Evolutionary conservation across 129 eudicot genomes (phyloP).

Genomic region (Chrysanthemum lavandulifolium): DNA sequence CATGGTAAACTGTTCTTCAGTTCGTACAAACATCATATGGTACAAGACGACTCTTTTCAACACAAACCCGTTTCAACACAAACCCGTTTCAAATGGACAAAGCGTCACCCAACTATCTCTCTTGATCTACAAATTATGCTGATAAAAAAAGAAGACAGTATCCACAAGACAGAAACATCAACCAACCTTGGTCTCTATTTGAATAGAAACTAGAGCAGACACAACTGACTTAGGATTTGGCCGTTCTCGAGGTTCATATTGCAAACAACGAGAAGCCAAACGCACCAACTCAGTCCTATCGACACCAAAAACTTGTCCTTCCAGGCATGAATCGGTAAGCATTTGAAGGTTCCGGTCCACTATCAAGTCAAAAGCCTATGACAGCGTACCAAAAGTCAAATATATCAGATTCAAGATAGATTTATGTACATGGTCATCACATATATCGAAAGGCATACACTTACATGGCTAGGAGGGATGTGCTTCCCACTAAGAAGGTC

Average conservation of each 20-base stretch:
- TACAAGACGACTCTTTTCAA: no score
- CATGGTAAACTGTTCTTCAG: background rate
- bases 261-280: constrained; percentile 70
- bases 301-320: constrained; percentile 58
- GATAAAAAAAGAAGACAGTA: constrained; percentile 1
- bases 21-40: background rate
- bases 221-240: constrained; percentile 52
- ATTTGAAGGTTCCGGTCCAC: constrained; percentile 62
- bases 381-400: constrained; percentile 17
- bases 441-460: constrained; percentile 13
- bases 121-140: constrained; percentile 6
- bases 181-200: constrained; percentile 61
- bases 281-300: constrained; percentile 66
- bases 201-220: constrained; percentile 53
- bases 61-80: no score
- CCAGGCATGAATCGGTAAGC: constrained; percentile 74
- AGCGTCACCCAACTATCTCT: background rate
- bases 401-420: constrained; percentile 2
- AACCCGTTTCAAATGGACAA: no score
- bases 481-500: constrained; percentile 74
- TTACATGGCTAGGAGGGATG: constrained; percentile 71
- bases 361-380: constrained; percentile 66
- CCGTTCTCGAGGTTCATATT: constrained; percentile 66
- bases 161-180: constrained; percentile 8
- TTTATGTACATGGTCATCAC: background rate